phyloP scores from a whole-genome alignment of 441 rosid species.

The Syzygium syzygioides region DNA sequence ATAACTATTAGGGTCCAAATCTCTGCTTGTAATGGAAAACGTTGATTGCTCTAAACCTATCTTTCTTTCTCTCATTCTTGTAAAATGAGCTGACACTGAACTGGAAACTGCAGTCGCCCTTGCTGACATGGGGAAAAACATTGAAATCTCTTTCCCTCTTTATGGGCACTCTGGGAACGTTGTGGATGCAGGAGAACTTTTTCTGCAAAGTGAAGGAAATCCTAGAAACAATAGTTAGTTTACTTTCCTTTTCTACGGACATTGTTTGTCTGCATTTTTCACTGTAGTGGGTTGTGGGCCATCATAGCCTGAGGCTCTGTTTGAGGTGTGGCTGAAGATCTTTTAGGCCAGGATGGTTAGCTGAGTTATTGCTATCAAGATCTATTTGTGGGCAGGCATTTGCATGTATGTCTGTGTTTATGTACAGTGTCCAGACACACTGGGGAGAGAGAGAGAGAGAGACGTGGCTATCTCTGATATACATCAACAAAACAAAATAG shows the following conservation, averaged over 20 bases:
- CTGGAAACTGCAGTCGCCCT: conserved; percentile 21
- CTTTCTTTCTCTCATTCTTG: background rate
- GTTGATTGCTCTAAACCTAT: background rate
- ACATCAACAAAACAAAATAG: background rate
- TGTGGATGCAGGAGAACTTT: conserved; percentile 78
- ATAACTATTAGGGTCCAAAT: background rate
- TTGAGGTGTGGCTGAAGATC: background rate
- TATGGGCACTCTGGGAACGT: conserved; percentile 82
- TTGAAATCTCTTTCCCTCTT: conserved; percentile 60
- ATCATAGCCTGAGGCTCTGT: background rate
- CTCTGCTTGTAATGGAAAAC: background rate
- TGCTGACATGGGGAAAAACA: conserved; percentile 24
- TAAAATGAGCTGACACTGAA: background rate
- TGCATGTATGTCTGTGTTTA: too few species aligned
- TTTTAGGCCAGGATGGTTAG: background rate
- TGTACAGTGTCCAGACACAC: background rate
- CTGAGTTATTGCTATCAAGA: background rate
- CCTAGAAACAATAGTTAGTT: conserved; percentile 33
- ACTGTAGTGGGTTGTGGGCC: background rate
- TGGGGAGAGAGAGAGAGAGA: background rate
- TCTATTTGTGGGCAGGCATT: background rate
- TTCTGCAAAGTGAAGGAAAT: conserved; percentile 72
- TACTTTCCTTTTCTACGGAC: background rate
- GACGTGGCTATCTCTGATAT: background rate
- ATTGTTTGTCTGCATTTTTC: background rate